Percentiles rank a stretch among this genome's conserved stretches.
phyloP scores from a whole-genome alignment of 805 yeast species.

The Myxozyma neotropica region DNA sequence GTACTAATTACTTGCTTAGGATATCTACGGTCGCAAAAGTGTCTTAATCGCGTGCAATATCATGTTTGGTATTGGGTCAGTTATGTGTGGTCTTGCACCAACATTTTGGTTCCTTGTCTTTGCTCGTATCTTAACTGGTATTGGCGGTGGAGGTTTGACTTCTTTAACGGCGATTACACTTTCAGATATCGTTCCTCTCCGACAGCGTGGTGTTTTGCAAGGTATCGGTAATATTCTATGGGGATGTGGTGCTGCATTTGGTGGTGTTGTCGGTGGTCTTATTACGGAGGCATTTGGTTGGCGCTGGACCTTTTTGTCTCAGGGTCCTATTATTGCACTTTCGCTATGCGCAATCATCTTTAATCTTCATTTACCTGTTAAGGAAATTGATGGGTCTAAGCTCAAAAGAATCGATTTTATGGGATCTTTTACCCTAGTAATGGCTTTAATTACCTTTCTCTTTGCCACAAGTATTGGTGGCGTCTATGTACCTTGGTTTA shows the following conservation, averaged over 20 bases:
- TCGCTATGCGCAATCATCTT: slow-evolving; percentile 42
- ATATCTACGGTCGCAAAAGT: slow-evolving; percentile 51
- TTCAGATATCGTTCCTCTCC: slow-evolving; percentile 72
- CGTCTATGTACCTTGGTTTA: slow-evolving; percentile 51
- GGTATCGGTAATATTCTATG: slow-evolving; percentile 78
- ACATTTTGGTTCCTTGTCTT: slow-evolving; percentile 29
- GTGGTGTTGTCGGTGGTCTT: slow-evolving; percentile 61
- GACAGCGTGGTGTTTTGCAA: slow-evolving; percentile 76
- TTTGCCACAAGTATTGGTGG: slow-evolving; percentile 70
- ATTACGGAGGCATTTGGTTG: slow-evolving; percentile 60
- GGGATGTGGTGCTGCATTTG: slow-evolving; percentile 74
- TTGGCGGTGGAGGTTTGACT: slow-evolving; percentile 89
- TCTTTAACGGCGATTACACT: slow-evolving; percentile 73
- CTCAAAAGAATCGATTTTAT: slow-evolving; percentile 63
- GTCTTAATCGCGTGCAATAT: slow-evolving; percentile 49
- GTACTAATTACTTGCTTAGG: too few species aligned
- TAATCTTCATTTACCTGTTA: slow-evolving; percentile 30
- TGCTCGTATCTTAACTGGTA: slow-evolving; percentile 72
- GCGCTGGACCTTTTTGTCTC: slow-evolving; percentile 54
- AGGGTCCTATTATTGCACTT: slow-evolving; percentile 47
- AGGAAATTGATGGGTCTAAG: slow-evolving; percentile 42
- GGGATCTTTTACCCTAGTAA: slow-evolving; percentile 63
- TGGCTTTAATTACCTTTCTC: slow-evolving; percentile 59
- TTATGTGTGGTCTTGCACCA: slow-evolving; percentile 50
- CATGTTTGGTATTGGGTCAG: slow-evolving; percentile 55